Conservation (phyloP, 768 basidiomycete species). For the Leccinum broughii region DNA sequence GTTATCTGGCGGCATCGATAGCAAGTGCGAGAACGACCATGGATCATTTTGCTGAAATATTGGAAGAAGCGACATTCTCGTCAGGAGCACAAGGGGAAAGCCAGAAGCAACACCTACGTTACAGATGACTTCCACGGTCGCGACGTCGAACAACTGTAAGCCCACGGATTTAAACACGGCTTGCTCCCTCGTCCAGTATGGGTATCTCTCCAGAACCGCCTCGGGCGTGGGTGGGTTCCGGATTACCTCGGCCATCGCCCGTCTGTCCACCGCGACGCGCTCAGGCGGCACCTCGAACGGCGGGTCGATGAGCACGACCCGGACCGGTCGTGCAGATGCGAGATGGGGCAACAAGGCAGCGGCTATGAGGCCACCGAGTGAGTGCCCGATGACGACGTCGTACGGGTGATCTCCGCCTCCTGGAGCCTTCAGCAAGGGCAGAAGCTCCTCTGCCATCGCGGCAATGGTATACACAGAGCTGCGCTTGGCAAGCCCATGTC, state of each 20-base stretch:
- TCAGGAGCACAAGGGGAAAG: background rate
- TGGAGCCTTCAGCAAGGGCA: conserved; percentile 3
- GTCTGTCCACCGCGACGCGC: background rate
- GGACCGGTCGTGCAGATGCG: conserved; percentile 6
- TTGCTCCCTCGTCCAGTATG: conserved; percentile 2
- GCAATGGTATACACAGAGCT: conserved; percentile 16
- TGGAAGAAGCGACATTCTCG: background rate
- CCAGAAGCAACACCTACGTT: conserved; percentile 12
- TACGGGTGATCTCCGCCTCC: background rate
- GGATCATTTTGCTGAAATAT: conserved; percentile 20
- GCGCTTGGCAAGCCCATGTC: conserved; percentile 19
- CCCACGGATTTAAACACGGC: background rate
- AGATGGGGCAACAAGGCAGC: conserved; percentile 18
- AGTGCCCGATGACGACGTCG: conserved; percentile 22
- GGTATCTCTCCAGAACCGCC: background rate
- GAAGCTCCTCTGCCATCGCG: conserved; percentile 17
- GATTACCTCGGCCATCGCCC: background rate
- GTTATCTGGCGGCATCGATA: conserved; percentile 8
- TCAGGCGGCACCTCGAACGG: conserved; percentile 8
- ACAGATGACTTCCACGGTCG: conserved; percentile 7
- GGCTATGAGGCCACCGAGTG: conserved; percentile 22
- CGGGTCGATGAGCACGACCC: conserved; percentile 23
- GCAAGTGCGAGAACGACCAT: conserved; percentile 20
- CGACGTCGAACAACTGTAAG: background rate
- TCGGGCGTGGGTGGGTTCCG: conserved; percentile 2